Evolutionary conservation across 805 yeast genomes (phyloP).

Genomic region (Candida peoriensis): DNA sequence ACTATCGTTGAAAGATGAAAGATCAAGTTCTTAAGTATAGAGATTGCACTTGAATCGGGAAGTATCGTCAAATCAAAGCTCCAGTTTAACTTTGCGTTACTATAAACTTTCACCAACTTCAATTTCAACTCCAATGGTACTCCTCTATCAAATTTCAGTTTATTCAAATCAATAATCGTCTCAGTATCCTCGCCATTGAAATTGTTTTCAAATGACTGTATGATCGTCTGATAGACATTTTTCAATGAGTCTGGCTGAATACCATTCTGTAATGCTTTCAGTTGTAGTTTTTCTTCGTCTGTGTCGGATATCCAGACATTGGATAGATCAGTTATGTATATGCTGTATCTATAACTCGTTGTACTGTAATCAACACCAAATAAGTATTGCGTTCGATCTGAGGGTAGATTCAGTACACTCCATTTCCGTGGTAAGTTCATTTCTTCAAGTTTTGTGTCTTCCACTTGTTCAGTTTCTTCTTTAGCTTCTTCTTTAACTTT

Average conservation of each 20-base stretch:
- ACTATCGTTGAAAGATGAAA: conserved; percentile 19
- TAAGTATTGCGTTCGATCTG: conserved; percentile 10
- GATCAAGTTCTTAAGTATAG: conserved; percentile 17
- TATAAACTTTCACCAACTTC: conserved; percentile 8
- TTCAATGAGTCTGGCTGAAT: conserved; percentile 10
- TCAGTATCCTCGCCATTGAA: conserved; percentile 9
- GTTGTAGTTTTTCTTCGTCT: conserved; percentile 10
- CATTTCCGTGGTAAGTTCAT: conserved; percentile 20
- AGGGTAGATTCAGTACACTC: conserved; percentile 12
- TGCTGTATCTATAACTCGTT: conserved; percentile 6
- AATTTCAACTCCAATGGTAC: conserved; percentile 17
- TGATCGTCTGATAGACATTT: conserved; percentile 10
- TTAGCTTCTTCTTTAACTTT: no score
- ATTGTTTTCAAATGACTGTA: conserved; percentile 10
- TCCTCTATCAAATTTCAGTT: conserved; percentile 13
- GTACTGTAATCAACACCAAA: conserved; percentile 18
- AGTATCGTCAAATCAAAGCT: conserved; percentile 16
- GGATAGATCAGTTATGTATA: conserved; percentile 20
- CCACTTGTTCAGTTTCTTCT: no score
- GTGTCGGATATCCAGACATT: conserved; percentile 22
- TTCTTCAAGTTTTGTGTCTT: no score
- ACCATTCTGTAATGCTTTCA: conserved; percentile 15
- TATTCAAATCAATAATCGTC: conserved; percentile 5
- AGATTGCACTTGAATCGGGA: conserved; percentile 19
- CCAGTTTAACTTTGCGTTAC: conserved; percentile 16